Conservation (phyloP, 2,329 filamentous ascomycete species). For the Erysiphe pulchra region DNA sequence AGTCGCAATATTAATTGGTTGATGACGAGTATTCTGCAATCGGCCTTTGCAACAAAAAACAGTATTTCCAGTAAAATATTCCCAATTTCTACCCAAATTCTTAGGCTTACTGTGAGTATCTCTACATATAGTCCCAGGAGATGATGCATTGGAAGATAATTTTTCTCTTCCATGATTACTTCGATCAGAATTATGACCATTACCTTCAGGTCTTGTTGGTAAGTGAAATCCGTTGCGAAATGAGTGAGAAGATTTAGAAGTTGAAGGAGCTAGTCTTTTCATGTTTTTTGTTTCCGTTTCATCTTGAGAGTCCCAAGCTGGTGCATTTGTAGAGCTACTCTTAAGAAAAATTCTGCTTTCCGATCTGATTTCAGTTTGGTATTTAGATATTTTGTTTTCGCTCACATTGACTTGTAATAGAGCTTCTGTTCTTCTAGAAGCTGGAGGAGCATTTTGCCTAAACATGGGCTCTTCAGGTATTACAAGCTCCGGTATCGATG, state of each 20-base stretch:
- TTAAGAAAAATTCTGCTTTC: slow-evolving; percentile 49
- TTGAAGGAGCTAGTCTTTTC: slow-evolving; percentile 20
- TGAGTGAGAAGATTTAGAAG: slow-evolving; percentile 46
- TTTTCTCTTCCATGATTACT: slow-evolving; percentile 50
- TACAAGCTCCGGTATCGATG: neutral
- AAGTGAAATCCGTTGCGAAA: slow-evolving; percentile 54
- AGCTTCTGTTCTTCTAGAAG: slow-evolving; percentile 57
- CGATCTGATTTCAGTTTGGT: slow-evolving; percentile 24
- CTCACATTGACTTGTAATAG: slow-evolving; percentile 51
- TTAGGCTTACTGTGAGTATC: slow-evolving; percentile 7
- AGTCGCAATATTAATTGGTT: slow-evolving; percentile 74
- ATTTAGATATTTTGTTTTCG: neutral
- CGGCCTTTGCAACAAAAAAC: slow-evolving; percentile 70
- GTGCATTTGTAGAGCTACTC: slow-evolving; percentile 17
- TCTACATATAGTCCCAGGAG: slow-evolving; percentile 24
- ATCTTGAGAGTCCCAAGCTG: neutral
- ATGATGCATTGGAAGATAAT: slow-evolving; percentile 56
- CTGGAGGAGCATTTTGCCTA: slow-evolving; percentile 5
- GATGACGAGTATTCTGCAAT: slow-evolving; percentile 65
- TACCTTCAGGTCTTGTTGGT: slow-evolving; percentile 26
- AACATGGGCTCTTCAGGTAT: neutral
- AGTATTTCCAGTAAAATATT: slow-evolving; percentile 88
- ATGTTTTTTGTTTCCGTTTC: neutral
- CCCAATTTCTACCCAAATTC: slow-evolving; percentile 45
- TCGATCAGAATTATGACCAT: slow-evolving; percentile 23